Evolutionary conservation across 805 yeast genomes (phyloP).

Genomic region (Wickerhamiella slavikovae): DNA sequence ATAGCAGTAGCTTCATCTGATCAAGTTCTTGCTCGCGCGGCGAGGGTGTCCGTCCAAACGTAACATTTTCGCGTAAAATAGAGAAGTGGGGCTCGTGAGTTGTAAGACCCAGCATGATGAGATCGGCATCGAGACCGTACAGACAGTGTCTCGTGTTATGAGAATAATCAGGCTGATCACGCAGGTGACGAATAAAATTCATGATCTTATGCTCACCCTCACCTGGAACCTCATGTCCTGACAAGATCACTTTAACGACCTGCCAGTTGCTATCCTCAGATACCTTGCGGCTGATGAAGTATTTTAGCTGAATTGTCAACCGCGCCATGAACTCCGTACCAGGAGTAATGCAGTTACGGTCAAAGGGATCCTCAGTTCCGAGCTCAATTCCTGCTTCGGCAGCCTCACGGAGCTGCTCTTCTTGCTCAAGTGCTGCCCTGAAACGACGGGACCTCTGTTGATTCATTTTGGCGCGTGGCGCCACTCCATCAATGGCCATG

Average conservation of each 20-base stretch:
- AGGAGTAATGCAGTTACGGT: conserved; percentile 91
- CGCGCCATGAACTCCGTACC: conserved; percentile 97
- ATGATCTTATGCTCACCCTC: conserved; percentile 98
- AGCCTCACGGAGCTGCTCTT: conserved; percentile 54
- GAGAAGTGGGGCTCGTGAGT: conserved; percentile 96
- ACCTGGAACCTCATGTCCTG: conserved; percentile 96
- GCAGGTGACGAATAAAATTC: conserved; percentile 82
- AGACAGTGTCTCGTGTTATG: conserved; percentile 93
- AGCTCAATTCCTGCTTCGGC: conserved; percentile 47
- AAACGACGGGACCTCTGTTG: conserved; percentile 91
- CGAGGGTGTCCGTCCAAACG: conserved; percentile 41
- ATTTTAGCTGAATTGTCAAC: conserved; percentile 59
- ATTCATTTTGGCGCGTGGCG: conserved; percentile 96
- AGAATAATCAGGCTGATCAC: conserved; percentile 67
- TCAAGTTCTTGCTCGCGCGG: conserved; percentile 28
- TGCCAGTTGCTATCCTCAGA: conserved; percentile 89
- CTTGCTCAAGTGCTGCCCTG: conserved; percentile 78
- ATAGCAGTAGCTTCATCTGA: conserved; percentile 59
- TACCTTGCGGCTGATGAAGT: conserved; percentile 83
- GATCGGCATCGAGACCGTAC: conserved; percentile 94
- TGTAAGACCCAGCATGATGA: conserved; percentile 86
- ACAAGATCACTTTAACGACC: conserved; percentile 65
- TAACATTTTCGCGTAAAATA: conserved; percentile 85
- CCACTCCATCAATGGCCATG: conserved; percentile 98
- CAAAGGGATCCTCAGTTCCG: conserved; percentile 70